Conservation (phyloP, 139 green algal species). For the Asterochloris sp. region DNA sequence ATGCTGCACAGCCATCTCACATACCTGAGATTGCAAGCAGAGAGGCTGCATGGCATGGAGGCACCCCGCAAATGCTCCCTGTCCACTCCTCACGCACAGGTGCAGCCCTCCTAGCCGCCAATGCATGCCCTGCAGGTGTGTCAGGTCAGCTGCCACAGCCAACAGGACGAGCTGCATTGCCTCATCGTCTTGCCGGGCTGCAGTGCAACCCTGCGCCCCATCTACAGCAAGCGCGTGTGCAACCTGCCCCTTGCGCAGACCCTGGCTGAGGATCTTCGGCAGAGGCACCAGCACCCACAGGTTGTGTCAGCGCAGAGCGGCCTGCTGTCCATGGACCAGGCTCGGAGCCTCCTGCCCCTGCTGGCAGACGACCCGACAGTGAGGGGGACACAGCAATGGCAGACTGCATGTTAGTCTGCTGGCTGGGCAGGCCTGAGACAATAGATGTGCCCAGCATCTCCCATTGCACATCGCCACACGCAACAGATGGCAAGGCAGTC, state of each 20-base stretch:
- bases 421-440: neutral
- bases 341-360: constrained; percentile 22
- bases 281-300: neutral
- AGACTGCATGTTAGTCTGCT: neutral
- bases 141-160: constrained; percentile 4
- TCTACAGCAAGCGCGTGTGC: constrained; percentile 24
- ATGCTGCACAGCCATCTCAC: too few relatives aligned
- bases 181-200: neutral
- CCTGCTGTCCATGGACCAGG: constrained; percentile 31
- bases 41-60: too few relatives aligned
- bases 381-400: neutral
- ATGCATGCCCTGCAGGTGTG: neutral
- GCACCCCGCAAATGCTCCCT: too few relatives aligned
- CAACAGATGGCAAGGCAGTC: too few relatives aligned
- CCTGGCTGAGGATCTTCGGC: constrained; percentile 10
- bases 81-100: too few relatives aligned
- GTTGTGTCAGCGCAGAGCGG: constrained; percentile 15
- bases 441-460: neutral
- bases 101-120: too few relatives aligned
- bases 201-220: constrained; percentile 7
- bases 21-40: too few relatives aligned
- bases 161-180: neutral
- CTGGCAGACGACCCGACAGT: constrained; percentile 10
- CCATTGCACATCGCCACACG: neutral
- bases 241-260: constrained; percentile 5